These are phyloP conservation scores for Xerocomus nothofagi DNA, from an alignment of 1,284 basidiomycete species.

Conservation along the genomic window DNA sequence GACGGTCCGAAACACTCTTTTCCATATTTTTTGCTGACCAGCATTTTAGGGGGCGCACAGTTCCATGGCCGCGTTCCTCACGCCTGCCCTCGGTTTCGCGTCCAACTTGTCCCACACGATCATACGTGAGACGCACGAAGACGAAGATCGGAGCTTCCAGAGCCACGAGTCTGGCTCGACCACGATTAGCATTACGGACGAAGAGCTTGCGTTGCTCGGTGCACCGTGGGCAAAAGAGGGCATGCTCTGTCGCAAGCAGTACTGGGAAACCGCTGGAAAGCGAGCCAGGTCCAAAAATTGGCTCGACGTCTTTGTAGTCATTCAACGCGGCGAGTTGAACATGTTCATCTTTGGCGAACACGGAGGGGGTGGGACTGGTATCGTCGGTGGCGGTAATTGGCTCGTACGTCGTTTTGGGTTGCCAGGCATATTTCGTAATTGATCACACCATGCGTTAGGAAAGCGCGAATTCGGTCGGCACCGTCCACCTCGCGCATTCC, in stretches of 20 bases:
- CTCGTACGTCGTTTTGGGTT: conserved; percentile 57
- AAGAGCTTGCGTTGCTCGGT: conserved; percentile 91
- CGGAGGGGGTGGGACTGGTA: conserved; percentile 53
- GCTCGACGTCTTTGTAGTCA: conserved; percentile 95
- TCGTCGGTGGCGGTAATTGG: conserved; percentile 96
- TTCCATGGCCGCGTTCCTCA: conserved; percentile 61
- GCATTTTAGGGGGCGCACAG: conserved; percentile 42
- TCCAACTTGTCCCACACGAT: conserved; percentile 95
- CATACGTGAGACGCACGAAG: conserved; percentile 91
- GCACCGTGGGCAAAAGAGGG: conserved; percentile 99
- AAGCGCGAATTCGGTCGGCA: conserved; percentile 83
- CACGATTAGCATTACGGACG: conserved; percentile 84
- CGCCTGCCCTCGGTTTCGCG: conserved; percentile 89
- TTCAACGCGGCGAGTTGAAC: conserved; percentile 88
- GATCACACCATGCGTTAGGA: conserved; percentile 46
- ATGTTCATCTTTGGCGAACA: conserved; percentile 92
- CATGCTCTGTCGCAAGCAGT: conserved; percentile 90
- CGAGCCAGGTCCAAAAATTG: conserved; percentile 84
- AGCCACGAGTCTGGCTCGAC: conserved; percentile 63
- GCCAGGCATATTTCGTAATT: neutral
- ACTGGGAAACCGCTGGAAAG: conserved; percentile 85
- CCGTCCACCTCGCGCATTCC: conserved; percentile 83
- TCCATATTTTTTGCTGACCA: conserved; percentile 12
- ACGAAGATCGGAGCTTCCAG: conserved; percentile 74
- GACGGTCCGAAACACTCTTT: conserved; percentile 19